These are phyloP conservation scores for Candida smagusa DNA, from an alignment of 1,139 yeast genomes.

Conservation along the genomic window DNA sequence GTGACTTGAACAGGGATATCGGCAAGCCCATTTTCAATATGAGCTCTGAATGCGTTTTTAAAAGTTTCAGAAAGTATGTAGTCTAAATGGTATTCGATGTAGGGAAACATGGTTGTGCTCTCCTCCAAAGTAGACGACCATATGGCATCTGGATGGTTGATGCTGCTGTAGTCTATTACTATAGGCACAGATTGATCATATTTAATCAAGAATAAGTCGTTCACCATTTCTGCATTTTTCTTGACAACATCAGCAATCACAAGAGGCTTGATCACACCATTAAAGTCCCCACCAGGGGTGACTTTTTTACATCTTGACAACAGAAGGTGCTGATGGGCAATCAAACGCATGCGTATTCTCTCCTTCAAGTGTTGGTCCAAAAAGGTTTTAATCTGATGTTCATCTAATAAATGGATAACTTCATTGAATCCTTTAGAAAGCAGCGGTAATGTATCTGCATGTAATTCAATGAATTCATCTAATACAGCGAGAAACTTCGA, in stretches of 20 bases:
- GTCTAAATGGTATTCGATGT: constrained; percentile 83
- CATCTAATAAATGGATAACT: constrained; percentile 52
- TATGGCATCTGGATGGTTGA: constrained; percentile 34
- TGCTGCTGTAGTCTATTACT: constrained; percentile 44
- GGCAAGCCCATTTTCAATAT: constrained; percentile 60
- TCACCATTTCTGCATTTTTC: constrained; percentile 69
- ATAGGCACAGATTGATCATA: constrained; percentile 71
- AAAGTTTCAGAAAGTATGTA: constrained; percentile 83
- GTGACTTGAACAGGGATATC: constrained; percentile 67
- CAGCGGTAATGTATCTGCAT: constrained; percentile 77
- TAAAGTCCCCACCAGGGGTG: constrained; percentile 41
- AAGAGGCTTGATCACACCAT: constrained; percentile 70
- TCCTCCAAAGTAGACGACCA: constrained; percentile 24
- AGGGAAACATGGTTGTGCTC: constrained; percentile 51
- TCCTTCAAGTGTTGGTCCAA: constrained; percentile 79
- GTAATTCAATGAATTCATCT: constrained; percentile 62
- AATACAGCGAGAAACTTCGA: constrained; percentile 48
- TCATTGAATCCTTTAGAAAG: constrained; percentile 83
- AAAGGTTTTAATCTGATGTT: constrained; percentile 53
- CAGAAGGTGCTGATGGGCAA: constrained; percentile 81
- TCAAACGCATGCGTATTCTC: constrained; percentile 77
- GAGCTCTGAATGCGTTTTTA: constrained; percentile 84
- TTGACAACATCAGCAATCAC: constrained; percentile 58
- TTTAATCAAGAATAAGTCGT: constrained; percentile 76
- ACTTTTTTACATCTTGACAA: constrained; percentile 14